Percentiles rank a stretch among this genome's conserved stretches.
These are phyloP conservation scores for Talaromyces adpressus DNA, from an alignment of 495 filamentous ascomycete species.

Conservation along the genomic window DNA sequence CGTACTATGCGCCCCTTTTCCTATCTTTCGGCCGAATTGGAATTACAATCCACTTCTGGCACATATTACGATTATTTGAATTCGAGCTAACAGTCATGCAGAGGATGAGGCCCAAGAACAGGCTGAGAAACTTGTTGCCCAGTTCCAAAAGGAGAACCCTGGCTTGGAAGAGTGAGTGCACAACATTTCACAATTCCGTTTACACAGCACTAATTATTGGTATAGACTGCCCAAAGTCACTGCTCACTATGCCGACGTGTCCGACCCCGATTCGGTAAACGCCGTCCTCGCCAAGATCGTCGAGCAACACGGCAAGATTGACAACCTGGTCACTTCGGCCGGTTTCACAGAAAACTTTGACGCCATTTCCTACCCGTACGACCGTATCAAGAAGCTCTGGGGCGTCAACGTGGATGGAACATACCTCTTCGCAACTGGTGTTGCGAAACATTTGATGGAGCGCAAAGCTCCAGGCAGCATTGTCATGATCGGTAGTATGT, in stretches of 20 bases:
- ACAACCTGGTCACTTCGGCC: slow-evolving; percentile 89
- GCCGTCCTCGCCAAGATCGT: slow-evolving; percentile 62
- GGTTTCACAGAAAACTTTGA: slow-evolving; percentile 96
- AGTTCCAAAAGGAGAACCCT: slow-evolving; percentile 72
- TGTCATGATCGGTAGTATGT: slow-evolving; percentile 95
- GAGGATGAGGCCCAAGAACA: slow-evolving; percentile 79
- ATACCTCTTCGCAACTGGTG: slow-evolving; percentile 76
- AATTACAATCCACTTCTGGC: neutral
- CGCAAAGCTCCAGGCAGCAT: slow-evolving; percentile 73
- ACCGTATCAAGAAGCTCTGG: slow-evolving; percentile 87
- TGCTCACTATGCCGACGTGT: slow-evolving; percentile 83
- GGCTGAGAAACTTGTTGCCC: slow-evolving; percentile 61
- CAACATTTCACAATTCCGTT: neutral
- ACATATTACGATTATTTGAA: neutral
- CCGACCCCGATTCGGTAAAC: slow-evolving; percentile 68
- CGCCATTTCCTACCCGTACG: slow-evolving; percentile 78
- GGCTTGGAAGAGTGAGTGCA: slow-evolving; percentile 55
- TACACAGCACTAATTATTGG: neutral
- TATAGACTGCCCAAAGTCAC: slow-evolving; percentile 71
- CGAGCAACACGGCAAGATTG: slow-evolving; percentile 68
- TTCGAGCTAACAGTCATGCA: slow-evolving; percentile 25
- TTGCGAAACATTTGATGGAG: slow-evolving; percentile 85
- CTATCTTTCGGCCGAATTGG: neutral
- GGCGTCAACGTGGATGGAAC: slow-evolving; percentile 93
- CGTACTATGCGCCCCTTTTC: slow-evolving; percentile 19